Evolutionary conservation across 176 grass and related monocot species (phyloP), one percentile per base, ranked within the genome.

Genomic region (Musa troglodytarum): DNA sequence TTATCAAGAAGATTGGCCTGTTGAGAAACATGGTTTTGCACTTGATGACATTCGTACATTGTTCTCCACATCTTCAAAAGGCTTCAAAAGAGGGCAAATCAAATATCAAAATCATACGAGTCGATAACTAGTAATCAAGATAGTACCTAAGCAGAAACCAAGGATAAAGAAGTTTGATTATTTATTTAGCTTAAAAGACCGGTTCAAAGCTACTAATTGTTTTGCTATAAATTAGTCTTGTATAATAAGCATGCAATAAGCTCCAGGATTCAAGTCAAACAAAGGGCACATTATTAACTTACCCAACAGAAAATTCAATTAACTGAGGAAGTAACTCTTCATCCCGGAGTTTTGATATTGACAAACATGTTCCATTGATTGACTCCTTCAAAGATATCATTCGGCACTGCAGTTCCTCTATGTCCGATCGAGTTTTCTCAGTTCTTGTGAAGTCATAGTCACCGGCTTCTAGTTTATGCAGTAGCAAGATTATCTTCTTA

Each of bases 31-130:
- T 89, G 86, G 71, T 83, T 87, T 79, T 99, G 96, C 79, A 91
- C 91, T 75, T 99, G 84, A 83, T 99, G 96, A 66, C 91, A 99
- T 76, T 95, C 91, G 23, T 92, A 78, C 96, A 99, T 95, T 73
- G 75, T 88, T 85, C 82, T 89, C 96, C 96, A 99, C 96, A 99
- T 99, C 73, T 92, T 79, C 51, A 91, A 81, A 24, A 99, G 86
- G 58, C 96, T 99, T 81, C 10, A 54, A 50, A 77, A 76, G 78
- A 64, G 84, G n/a, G 83, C 84, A 63, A 73, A 0, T 70, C 16
- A 20, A 51, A 17, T 50, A 70, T 20, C 14, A 70, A 6, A 51
- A 70, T 51, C 43, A 68, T 10, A 68, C 17, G 24, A 49, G 11
- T 19, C 49, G 9, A 19, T 23, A 65, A 23, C 6, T 23, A 64